Conservation (phyloP, 2,329 filamentous ascomycete genomes). For the Aspergillus aculeatinus region DNA sequence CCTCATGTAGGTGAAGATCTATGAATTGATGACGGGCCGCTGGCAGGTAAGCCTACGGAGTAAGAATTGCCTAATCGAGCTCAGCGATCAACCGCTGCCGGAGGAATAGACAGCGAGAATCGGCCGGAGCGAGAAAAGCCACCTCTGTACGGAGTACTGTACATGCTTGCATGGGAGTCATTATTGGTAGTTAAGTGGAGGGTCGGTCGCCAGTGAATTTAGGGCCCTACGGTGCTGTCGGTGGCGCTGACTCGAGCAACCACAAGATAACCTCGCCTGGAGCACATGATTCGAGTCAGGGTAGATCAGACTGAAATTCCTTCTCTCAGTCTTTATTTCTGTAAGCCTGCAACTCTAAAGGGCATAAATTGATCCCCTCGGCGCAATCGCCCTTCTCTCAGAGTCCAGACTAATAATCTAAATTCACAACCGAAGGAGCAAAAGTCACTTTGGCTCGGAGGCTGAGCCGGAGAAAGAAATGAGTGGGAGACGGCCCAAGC, state of each 20-base stretch:
- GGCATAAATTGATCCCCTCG: no score
- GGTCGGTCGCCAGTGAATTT: neutral
- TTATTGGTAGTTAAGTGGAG: neutral
- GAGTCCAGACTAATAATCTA: no score
- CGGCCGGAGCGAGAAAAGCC: neutral
- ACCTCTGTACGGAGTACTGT: neutral
- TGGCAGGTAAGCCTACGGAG: neutral
- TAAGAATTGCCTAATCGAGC: neutral
- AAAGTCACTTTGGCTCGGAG: neutral
- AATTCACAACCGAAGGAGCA: neutral
- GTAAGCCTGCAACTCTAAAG: no score
- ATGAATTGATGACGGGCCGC: neutral
- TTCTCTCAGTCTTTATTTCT: no score
- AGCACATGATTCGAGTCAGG: neutral
- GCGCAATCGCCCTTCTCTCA: no score
- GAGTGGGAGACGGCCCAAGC: slow-evolving; percentile 17
- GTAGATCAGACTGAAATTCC: no score
- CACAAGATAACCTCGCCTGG: neutral
- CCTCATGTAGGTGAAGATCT: no score
- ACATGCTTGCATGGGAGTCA: no score
- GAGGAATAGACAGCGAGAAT: slow-evolving; percentile 3
- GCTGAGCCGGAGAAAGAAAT: neutral
- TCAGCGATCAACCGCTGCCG: slow-evolving; percentile 1
- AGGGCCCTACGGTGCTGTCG: neutral
- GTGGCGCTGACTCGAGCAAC: neutral